Percentiles rank a stretch among this genome's conserved stretches.
These are phyloP conservation scores for Handroanthus guayacan DNA, from an alignment of 257 asterid genomes.

Conservation along the genomic window DNA sequence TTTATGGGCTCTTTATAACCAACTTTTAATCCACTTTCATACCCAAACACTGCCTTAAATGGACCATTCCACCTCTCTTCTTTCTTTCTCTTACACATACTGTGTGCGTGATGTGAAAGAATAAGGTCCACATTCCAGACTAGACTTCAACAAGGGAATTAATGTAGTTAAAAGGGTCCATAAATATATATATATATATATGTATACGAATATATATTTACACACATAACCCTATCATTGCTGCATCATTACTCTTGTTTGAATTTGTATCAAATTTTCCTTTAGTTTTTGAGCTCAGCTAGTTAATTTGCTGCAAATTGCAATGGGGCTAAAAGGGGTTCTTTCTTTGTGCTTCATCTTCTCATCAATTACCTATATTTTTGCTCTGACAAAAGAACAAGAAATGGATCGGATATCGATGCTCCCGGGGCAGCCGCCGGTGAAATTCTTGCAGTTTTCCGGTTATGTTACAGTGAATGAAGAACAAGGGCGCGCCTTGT, in stretches of 20 bases:
- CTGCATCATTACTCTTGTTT: constrained; percentile 21
- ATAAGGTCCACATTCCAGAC: constrained; percentile 39
- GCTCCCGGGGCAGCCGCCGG: constrained; percentile 85
- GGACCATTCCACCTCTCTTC: constrained; percentile 26
- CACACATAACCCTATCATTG: constrained; percentile 18
- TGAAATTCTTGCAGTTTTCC: constrained; percentile 67
- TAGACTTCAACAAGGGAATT: constrained; percentile 23
- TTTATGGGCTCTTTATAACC: constrained; percentile 35
- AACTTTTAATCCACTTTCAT: constrained; percentile 1
- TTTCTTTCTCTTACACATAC: not conserved
- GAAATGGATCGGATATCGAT: constrained; percentile 57
- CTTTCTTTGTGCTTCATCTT: constrained; percentile 25
- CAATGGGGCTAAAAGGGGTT: constrained; percentile 34
- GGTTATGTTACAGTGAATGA: constrained; percentile 75
- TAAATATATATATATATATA: too few relatives aligned
- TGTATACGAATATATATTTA: not conserved
- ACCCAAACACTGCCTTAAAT: not conserved
- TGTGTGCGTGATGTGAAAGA: not conserved
- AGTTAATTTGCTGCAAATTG: not conserved
- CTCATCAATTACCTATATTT: constrained; percentile 20
- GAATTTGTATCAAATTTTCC: not conserved
- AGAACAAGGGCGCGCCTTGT: constrained; percentile 71
- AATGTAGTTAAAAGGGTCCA: constrained; percentile 20
- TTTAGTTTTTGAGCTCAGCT: not conserved
- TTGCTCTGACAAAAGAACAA: constrained; percentile 48